Base-by-base conservation (phyloP, 768 basidiomycete species). In the Hericium coralloides region DNA sequence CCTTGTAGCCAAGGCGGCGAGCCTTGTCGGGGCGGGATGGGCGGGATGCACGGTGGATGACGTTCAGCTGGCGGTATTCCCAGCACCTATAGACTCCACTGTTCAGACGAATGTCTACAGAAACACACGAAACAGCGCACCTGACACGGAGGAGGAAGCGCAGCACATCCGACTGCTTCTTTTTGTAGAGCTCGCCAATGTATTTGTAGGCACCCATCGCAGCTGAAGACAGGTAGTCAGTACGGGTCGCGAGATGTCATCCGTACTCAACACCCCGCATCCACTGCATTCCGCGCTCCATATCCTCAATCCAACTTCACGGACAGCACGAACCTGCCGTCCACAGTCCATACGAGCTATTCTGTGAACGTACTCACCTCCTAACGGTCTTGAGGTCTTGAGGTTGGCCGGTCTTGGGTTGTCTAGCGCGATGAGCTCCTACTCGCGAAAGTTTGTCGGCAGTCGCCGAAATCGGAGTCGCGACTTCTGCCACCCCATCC, bases 21-120 rank as follows among this genome's bases (percentile, higher is more conserved):
- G 97, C 97, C 81, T 98, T 99, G 80, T 99, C 97, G 55, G 97
- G 97, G 69, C 97, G 90, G 49, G 95, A 98, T 49, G 97, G 95
- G 60, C 95, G 91, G 62, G 95, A 94, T 49, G 95, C 95, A 66
- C 97, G 90, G 79, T 98, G 95, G 70, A 98, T 91, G 64, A 99
- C 93, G 67, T 97, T 93, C 68, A 98, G 77, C 73, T 99, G 97
- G 64, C 97, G 90, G 79, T 94, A 97, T 70, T 98, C 95, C 95
- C 95, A 97, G 83, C 93, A 95, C 66, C 90, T 92, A 56, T 18
- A 49, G n/a, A 49, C n/a, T 38, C 20, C 38, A 31, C 15, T 52
- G 39, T 68, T 22, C 59, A 60, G 2, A 25, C 25, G 22, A 31
- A 38, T 54, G n/a, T 26, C 20, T 23, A 20, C 22, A 38, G 23